A percentile compares a stretch with the other conserved stretches of the same genome.
Conservation (phyloP, 1,139 yeast genomes). For the Suhomyces choctaworum region DNA sequence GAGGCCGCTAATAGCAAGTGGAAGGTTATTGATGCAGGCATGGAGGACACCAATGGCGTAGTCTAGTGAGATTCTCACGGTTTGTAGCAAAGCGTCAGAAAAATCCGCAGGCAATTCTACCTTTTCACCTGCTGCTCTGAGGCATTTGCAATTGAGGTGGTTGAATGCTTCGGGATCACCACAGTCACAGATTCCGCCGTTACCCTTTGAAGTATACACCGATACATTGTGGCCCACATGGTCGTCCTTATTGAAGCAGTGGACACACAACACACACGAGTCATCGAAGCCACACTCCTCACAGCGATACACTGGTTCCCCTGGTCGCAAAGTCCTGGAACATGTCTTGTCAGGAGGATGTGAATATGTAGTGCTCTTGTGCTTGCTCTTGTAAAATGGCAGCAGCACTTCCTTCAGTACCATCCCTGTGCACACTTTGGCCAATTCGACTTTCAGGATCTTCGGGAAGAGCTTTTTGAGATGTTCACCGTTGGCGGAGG, state of each 20-base stretch:
- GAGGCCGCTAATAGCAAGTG: slow-evolving; percentile 23
- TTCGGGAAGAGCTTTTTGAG: slow-evolving; percentile 29
- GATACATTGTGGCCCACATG: slow-evolving; percentile 65
- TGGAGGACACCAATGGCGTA: slow-evolving; percentile 50
- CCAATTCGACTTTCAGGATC: neutral
- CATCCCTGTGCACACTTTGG: neutral
- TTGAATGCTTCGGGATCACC: slow-evolving; percentile 86
- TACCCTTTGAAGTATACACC: slow-evolving; percentile 50
- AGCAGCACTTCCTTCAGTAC: neutral
- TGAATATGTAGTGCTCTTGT: slow-evolving; percentile 11
- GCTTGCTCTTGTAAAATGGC: slow-evolving; percentile 1
- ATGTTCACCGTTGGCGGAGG: slow-evolving; percentile 33
- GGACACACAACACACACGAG: slow-evolving; percentile 70
- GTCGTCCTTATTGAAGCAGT: slow-evolving; percentile 68
- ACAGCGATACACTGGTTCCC: slow-evolving; percentile 70
- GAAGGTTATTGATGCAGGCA: slow-evolving; percentile 36
- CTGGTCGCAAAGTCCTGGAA: slow-evolving; percentile 57
- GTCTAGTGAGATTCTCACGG: slow-evolving; percentile 44
- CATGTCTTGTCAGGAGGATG: slow-evolving; percentile 57
- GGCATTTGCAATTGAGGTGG: slow-evolving; percentile 53
- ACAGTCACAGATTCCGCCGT: slow-evolving; percentile 82
- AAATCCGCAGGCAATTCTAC: slow-evolving; percentile 13
- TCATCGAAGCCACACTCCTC: slow-evolving; percentile 67
- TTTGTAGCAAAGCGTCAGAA: slow-evolving; percentile 21
- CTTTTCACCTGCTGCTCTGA: slow-evolving; percentile 6